phyloP scores from a whole-genome alignment of 2,329 filamentous ascomycete species.

The Corinectria fuckeliana region DNA sequence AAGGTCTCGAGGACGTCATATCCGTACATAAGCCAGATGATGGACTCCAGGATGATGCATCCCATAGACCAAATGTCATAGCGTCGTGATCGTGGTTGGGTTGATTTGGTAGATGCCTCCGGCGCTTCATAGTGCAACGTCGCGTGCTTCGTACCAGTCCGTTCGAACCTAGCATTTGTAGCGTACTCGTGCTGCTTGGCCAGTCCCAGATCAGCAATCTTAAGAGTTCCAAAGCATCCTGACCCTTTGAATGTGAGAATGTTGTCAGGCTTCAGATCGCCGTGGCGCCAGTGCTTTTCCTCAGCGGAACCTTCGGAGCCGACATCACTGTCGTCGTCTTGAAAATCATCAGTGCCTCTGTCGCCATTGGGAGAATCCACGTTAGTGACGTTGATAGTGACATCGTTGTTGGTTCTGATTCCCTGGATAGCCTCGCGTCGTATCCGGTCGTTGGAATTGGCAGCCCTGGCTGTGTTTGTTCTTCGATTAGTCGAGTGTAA shows the following conservation, averaged over 20 bases:
- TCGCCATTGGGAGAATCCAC: background rate
- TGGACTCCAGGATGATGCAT: conserved; percentile 39
- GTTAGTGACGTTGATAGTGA: background rate
- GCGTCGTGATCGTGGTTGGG: conserved; percentile 21
- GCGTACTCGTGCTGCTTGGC: conserved; percentile 22
- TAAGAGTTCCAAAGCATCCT: conserved; percentile 15
- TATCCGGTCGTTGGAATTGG: background rate
- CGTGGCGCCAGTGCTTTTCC: conserved; percentile 20
- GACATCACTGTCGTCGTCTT: background rate
- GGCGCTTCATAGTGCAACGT: conserved; percentile 26
- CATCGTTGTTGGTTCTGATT: background rate
- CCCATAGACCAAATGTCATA: conserved; percentile 44
- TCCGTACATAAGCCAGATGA: conserved; percentile 40
- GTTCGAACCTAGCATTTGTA: background rate
- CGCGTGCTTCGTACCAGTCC: conserved; percentile 15
- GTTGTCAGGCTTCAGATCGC: conserved; percentile 25
- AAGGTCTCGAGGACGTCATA: conserved; percentile 8
- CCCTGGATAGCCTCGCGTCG: background rate
- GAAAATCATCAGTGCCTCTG: background rate
- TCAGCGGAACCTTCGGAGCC: background rate
- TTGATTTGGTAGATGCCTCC: conserved; percentile 10
- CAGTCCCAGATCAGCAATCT: conserved; percentile 22
- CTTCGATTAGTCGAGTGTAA: conserved; percentile 8
- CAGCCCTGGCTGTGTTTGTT: background rate
- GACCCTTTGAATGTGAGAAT: conserved; percentile 20